Base-by-base conservation (phyloP, 106 monocot species). In the Dendrobium officinale region DNA sequence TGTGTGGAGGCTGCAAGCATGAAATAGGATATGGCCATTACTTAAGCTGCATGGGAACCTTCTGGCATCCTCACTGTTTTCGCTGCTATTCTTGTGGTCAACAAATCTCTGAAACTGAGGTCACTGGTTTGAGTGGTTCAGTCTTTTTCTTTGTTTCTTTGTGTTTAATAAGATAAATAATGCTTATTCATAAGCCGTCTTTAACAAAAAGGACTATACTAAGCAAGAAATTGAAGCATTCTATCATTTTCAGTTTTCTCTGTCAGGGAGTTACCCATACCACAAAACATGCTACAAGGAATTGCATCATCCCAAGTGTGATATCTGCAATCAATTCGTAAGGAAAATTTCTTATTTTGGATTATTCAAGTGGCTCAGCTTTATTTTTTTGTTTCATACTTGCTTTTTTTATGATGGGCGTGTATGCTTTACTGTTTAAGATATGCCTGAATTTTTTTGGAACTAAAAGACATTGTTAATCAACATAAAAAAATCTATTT, bases 1-100 rank as follows among this genome's bases (percentile, higher is more conserved):
- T 92, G 67, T 93, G 96, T 82, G 92, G 91, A 74, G 95, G 90
- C 55, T 98, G 98, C 70, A 85, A 95, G 10, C 87, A 43, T 31
- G 98, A 92, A 85, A 98, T 98, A 81, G 95, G 92, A n/a, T 89
- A 88, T 75, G 98, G 98, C 3, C 98, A 95, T 85, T 98, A 95
- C 74, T 83, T 95, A 68, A 95, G 98, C 78, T 94, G 95, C 84
- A 89, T 95, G 94, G 98, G 91, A 31, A 88, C 88, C 19, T 93
- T 86, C 59, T 98, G 98, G 98, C 98, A 98, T 43, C 92, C 92
- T 1, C 94, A 92, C 2, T 98, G 98, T 79, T 98, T 98, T 78
- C 66, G 92, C 19, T 98, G 98, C 11, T 79, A 80, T 80, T 81
- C 85, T 18, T 98, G 98, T 78, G 75, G 85, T 45, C 82, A 81